Base-by-base conservation (phyloP, 805 yeast species). In the Ogataea allantospora region DNA sequence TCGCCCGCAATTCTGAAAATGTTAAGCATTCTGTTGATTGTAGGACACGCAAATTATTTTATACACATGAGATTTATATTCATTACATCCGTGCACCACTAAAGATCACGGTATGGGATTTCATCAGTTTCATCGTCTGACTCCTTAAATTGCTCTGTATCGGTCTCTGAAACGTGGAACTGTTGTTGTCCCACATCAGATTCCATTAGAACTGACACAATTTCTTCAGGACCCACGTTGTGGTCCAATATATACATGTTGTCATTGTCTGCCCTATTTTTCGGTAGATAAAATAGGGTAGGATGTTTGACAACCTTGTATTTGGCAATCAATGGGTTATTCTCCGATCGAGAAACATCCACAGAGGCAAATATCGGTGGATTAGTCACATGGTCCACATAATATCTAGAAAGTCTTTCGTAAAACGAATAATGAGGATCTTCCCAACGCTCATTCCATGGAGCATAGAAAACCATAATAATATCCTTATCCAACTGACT, bases 1-100 rank as follows among this genome's bases (percentile, higher is more conserved):
- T 93, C 99, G 19, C 91, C 64, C 1, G 51, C 51, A 9, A 68
- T 53, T 53, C 77, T 60, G 49, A 71, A 71, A 25, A 71, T 46
- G 47, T 72, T 74, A 54, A 66, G 52, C 57, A 48, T 64, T 17
- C 30, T n/a, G n/a, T 7, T 20, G 20, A 13, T 21, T 23, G 19
- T 25, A 23, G 26, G 29, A 33, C 38, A 33, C 38, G 42, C 37
- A 38, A 38, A 19, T n/a, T 33, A 23, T 24, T 21, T 15, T 27
- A 19, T 26, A 5, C 8, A 3, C 23, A 5, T n/a, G 23, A 21
- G 22, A 5, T 9, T 18, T 20, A 22, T 14, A 22, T 5, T 20
- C 14, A 12, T 2, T 8, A 37, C 31, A 20, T n/a, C 35, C 27
- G 10, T 30, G 21, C 41, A 37, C 35, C 27, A 18, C 20, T 16